Conservation (phyloP, 2,329 filamentous ascomycete species). For the Epichloe glyceriae region DNA sequence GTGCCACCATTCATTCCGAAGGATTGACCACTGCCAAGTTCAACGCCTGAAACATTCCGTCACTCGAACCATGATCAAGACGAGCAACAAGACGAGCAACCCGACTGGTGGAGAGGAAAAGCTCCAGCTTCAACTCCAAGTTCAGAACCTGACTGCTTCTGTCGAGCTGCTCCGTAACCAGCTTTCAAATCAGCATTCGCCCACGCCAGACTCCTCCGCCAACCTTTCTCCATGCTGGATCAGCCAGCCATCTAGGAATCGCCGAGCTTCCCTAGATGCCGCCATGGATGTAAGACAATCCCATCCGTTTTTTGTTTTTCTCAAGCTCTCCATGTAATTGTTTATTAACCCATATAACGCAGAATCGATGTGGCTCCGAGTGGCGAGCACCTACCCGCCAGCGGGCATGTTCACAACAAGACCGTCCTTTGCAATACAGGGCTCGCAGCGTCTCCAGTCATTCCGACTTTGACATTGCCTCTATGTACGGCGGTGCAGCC, state of each 20-base stretch:
- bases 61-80: background rate
- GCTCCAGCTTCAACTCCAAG: background rate
- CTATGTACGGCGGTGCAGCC: constrained; percentile 10
- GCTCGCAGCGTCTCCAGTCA: constrained; percentile 30
- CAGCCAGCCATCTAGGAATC: background rate
- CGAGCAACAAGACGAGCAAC: background rate
- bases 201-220: background rate
- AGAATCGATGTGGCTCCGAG: background rate
- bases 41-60: background rate
- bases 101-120: background rate
- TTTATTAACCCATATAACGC: background rate
- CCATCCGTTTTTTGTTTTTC: background rate
- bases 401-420: constrained; percentile 18
- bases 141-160: background rate
- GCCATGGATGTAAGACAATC: constrained; percentile 4
- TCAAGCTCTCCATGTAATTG: background rate
- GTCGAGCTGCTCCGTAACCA: background rate
- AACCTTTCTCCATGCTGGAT: background rate
- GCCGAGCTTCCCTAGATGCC: background rate
- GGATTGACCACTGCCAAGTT: too few species aligned
- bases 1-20: too few species aligned
- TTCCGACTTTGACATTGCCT: constrained; percentile 22
- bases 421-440: constrained; percentile 26
- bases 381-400: constrained; percentile 10
- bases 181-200: background rate